Evolutionary conservation across 1,139 yeast genomes (phyloP).

Genomic region (Geotrichum candidum): DNA sequence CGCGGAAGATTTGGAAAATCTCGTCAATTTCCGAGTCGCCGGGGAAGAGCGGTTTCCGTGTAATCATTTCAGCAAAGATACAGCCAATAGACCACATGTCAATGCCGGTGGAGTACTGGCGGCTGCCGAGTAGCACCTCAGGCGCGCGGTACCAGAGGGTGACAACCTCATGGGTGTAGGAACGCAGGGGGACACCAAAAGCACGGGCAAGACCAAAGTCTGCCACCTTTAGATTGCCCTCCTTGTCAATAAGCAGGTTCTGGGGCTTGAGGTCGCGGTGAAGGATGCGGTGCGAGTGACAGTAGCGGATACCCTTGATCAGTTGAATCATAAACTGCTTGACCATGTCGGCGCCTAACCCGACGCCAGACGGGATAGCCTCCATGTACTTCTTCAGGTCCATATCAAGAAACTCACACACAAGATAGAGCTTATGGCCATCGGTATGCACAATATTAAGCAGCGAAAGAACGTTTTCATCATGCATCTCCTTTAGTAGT

Average conservation of each 20-base stretch:
- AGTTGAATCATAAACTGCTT: constrained; percentile 91
- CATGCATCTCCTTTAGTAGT: constrained; percentile 82
- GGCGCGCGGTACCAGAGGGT: constrained; percentile 98
- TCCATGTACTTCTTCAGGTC: constrained; percentile 98
- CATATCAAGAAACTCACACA: constrained; percentile 86
- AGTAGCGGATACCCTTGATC: constrained; percentile 86
- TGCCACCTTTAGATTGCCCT: constrained; percentile 90
- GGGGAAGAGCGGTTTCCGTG: constrained; percentile 89
- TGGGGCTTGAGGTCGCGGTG: constrained; percentile 98
- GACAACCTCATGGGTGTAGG: constrained; percentile 96
- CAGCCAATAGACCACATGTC: constrained; percentile 99
- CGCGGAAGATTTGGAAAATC: constrained; percentile 87
- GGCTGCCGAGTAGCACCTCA: constrained; percentile 90
- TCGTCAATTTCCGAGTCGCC: constrained; percentile 98
- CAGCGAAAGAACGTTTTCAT: constrained; percentile 84
- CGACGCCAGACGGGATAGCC: constrained; percentile 83
- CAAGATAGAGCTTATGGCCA: constrained; percentile 86
- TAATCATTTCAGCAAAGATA: constrained; percentile 97
- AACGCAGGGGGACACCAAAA: constrained; percentile 92
- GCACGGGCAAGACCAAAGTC: constrained; percentile 98
- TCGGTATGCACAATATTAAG: constrained; percentile 97
- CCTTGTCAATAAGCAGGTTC: constrained; percentile 85
- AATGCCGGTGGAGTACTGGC: constrained; percentile 95
- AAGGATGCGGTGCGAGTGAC: constrained; percentile 90
- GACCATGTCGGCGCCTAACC: constrained; percentile 84